Conservation (phyloP, 306 rosid genomes). For the Elaeagnus macrophylla region DNA sequence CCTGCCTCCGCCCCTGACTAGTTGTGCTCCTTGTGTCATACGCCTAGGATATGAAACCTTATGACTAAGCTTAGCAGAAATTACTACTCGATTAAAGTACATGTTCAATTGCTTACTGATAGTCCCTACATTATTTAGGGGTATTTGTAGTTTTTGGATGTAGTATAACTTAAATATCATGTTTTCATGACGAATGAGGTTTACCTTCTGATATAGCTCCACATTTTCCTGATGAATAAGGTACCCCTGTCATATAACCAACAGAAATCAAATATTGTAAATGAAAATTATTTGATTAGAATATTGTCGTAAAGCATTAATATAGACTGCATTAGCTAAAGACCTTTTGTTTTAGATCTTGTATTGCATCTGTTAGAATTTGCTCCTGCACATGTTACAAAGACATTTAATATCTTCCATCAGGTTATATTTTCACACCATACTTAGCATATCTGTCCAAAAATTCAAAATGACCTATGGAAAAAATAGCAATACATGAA, state of each 20-base stretch:
- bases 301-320: background rate
- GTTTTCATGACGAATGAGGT: constrained; percentile 9
- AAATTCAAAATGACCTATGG: background rate
- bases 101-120: background rate
- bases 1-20: too few relatives aligned
- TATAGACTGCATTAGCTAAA: background rate
- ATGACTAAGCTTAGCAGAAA: background rate
- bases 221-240: constrained; percentile 26
- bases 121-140: too few relatives aligned
- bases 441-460: background rate
- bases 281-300: background rate
- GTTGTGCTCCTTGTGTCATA: constrained; percentile 29
- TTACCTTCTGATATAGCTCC: constrained; percentile 23
- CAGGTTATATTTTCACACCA: background rate
- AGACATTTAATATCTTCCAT: background rate
- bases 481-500: background rate
- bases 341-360: constrained; percentile 31
- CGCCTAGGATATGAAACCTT: constrained; percentile 33
- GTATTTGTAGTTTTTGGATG: too few relatives aligned
- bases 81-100: background rate
- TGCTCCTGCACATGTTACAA: constrained; percentile 28
- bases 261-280: background rate
- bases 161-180: constrained; percentile 6
- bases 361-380: constrained; percentile 24
- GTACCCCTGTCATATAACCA: constrained; percentile 14